Base-by-base conservation (phyloP, 345 rosid genomes). In the Aethionema arabicum region DNA sequence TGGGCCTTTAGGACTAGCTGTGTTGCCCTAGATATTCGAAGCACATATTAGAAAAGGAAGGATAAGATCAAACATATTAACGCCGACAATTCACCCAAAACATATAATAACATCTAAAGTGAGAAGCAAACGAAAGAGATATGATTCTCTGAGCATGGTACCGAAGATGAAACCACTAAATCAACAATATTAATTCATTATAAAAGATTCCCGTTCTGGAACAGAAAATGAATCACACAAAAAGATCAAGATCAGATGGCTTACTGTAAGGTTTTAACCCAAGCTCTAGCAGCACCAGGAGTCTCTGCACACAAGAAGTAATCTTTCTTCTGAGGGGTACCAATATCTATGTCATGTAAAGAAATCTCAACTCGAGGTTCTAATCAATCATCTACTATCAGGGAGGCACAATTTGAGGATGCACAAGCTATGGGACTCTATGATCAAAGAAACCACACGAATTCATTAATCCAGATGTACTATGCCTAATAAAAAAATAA, bases 241-340 rank as follows among this genome's bases (percentile, higher is more conserved):
- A 68, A 65, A 32, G 32, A 45, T 50, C 13, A 61, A 73, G 59
- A 38, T 56, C 40, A 56, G 57, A 49, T 27, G 54, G 72, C 97
- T 83, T 86, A 95, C 99, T 82, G 87, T 63, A 95, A 77, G 40
- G 99, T 95, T 60, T 90, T 72, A 15, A 95, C 99, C 97, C 96
- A 95, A 44, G 99, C 99, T 72, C 85, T 88, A 65, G 99, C 89
- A 31, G 99, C 97, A 68, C 89, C 90, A 61, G 99, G 90, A 64
- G 99, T 90, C 68, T 95, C 97, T 14, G 96, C 91, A 74, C 97
- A 95, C 29, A 95, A 83, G 72, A 90, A 95, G 77, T 90, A 95
- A 62, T 90, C 99, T 62, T 84, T 88, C 75, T 81, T 95, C 79
- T 87, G 86, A n/a, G 97, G 99, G 8, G 99, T 95, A 67, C 96